These are phyloP conservation scores for Ustilago cynodontis DNA, from an alignment of 1,284 basidiomycete species.

Conservation along the genomic window DNA sequence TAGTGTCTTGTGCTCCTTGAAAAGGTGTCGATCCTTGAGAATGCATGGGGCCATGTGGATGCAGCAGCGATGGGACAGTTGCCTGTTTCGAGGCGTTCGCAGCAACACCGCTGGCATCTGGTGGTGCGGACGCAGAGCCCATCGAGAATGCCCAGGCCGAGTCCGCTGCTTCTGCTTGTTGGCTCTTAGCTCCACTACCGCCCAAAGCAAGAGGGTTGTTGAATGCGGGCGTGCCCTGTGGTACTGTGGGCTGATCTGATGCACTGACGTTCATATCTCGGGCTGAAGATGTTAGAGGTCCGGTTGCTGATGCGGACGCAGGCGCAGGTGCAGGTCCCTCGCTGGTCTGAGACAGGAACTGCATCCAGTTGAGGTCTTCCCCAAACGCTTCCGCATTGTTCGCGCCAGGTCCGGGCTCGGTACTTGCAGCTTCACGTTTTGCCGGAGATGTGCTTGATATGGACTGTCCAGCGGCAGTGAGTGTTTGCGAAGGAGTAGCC, in stretches of 20 bases:
- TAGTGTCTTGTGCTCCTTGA: slow-evolving; percentile 3
- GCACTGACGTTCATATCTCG: background rate
- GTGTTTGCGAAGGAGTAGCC: slow-evolving; percentile 12
- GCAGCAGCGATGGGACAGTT: slow-evolving; percentile 13
- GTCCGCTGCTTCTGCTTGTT: background rate
- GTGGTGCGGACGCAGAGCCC: slow-evolving; percentile 2
- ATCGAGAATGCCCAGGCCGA: slow-evolving; percentile 18
- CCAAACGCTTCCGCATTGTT: slow-evolving; percentile 15
- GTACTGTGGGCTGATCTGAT: background rate
- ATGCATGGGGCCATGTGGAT: slow-evolving; percentile 16
- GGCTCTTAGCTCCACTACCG: background rate
- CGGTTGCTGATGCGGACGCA: slow-evolving; percentile 8
- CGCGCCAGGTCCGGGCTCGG: slow-evolving; percentile 2
- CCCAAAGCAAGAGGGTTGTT: background rate
- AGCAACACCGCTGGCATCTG: slow-evolving; percentile 2
- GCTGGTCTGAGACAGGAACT: slow-evolving; percentile 21
- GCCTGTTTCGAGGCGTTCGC: background rate
- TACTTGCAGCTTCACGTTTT: slow-evolving; percentile 17
- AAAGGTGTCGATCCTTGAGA: slow-evolving; percentile 21
- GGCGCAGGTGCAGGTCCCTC: slow-evolving; percentile 11
- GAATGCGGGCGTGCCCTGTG: background rate
- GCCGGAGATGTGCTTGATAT: slow-evolving; percentile 18
- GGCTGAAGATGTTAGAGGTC: no score
- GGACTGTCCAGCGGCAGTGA: slow-evolving; percentile 20
- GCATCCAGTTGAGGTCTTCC: slow-evolving; percentile 41